Evolutionary conservation across 2,329 filamentous ascomycete genomes (phyloP), one percentile per base, ranked within the genome.

Genomic region (Alternaria sp.): DNA sequence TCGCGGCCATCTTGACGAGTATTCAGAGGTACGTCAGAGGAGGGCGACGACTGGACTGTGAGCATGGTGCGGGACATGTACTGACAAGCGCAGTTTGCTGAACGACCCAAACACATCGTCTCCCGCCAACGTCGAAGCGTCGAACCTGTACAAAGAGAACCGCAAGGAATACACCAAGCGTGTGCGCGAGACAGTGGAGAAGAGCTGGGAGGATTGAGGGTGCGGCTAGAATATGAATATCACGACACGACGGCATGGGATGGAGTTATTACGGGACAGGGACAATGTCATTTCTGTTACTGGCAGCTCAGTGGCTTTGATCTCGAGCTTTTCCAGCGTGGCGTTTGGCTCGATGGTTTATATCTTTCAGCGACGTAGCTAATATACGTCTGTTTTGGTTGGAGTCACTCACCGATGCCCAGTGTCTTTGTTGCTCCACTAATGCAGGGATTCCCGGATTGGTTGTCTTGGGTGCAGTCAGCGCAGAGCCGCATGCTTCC

Each of bases 71-170:
- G 39, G 38, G 46, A 61, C 20, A n/a, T 24, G 34, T 61, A 53
- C 68, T 76, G 49, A 76, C 55, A 30, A 28, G 7, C 8, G 14
- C 61, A 97, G 94, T 87, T 82, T 99, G 44, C 86, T 99, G 14
- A 98, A 99, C 80, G 95, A 99, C 71, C 95, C 95, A 1, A 99
- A 99, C 79, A 99, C 95, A n/a, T 95, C 93, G 59, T 97, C 93
- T 1, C 95, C 95, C 0, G 95, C 95, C 57, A 99, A 99, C 73
- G 95, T 98, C 71, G 95, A 99, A 81, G 95, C 95, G 1, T 97
- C 93, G 55, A 99, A 98, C 77, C 85, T 98, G 8, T 99, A 98
- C 85, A 98, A 98, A 79, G 95, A 99, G 76, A 98, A 98, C 80
- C 88, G 94, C 64, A 93, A 94, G 78, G 95, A 99, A 76, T 99